Base-by-base conservation (phyloP, 352 stramenopile species). In the Pythium insidiosum region DNA sequence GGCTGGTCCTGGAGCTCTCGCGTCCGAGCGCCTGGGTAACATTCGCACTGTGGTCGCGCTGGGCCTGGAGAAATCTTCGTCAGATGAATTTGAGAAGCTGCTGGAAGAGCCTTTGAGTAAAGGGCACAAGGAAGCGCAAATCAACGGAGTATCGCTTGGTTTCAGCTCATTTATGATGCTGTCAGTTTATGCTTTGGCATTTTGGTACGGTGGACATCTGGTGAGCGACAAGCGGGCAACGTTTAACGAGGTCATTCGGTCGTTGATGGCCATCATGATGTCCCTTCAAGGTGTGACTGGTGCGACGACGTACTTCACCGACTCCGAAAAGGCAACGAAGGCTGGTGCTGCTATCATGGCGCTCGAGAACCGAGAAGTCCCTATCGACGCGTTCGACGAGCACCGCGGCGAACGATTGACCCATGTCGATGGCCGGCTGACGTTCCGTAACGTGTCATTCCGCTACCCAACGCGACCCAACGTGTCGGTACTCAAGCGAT, bases 301-400 rank as follows among this genome's bases (percentile, higher is more conserved):
- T 30, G 53, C 47, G 6, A 46, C 55, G 35, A 62, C 45, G 22
- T 43, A 23, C 53, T 16, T 73, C 0, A 37, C 43, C 6, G 63
- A 77, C 23, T 54, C 51, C 5, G 80, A 95, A 43, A 73, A 94
- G 45, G 80, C 84, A 5, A 74, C 69, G 23, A 65, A 94, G 18
- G 55, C 63, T 29, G 63, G 58, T 2, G 49, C 44, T 20, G 47
- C 50, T 10, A 74, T 74, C 24, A 56, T 56, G n/a, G 42, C 45
- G 1, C 55, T 76, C 6, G 39, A 46, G 2, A 50, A 76, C 12
- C 61, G 61, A 1, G 4, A 56, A 12, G 1, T 53, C 0, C 47
- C 58, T 2, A 71, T 76, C 19, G 51, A 75, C 29, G 67, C 57
- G 29, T 70, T 67, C 23, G 50, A 37, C 7, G 3, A 50, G 7